These are phyloP conservation scores for Cylindrotheca closterium DNA, from an alignment of 108 stramenopile genomes.

Conservation along the genomic window DNA sequence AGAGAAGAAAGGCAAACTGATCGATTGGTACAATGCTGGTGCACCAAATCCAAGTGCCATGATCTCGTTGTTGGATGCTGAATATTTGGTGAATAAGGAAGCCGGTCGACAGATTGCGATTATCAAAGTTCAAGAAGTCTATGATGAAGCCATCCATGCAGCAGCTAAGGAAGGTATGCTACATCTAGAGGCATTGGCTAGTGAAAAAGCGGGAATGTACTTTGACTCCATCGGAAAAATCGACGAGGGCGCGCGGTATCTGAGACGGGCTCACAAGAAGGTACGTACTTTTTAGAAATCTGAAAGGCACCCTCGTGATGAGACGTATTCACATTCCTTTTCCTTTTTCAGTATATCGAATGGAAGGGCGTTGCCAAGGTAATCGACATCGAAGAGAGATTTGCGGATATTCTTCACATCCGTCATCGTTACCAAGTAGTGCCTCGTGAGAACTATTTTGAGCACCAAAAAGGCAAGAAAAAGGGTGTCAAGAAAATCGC, in stretches of 20 bases:
- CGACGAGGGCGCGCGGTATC: constrained; percentile 11
- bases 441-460: background rate
- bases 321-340: too few species aligned
- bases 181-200: constrained; percentile 30
- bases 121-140: constrained; percentile 22
- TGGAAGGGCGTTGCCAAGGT: constrained; percentile 19
- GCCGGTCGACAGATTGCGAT: constrained; percentile 7
- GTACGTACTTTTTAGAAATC: too few species aligned
- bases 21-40: constrained; percentile 31
- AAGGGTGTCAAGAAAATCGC: background rate
- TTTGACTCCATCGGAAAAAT: constrained; percentile 11
- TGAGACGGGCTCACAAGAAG: constrained; percentile 12
- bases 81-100: constrained; percentile 13
- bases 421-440: background rate
- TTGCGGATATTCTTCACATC: constrained; percentile 11
- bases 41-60: constrained; percentile 18
- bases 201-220: constrained; percentile 21
- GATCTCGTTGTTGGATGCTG: constrained; percentile 28
- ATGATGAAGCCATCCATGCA: constrained; percentile 22
- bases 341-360: constrained; percentile 5
- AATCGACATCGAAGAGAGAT: constrained; percentile 9
- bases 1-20: constrained; percentile 1
- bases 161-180: constrained; percentile 10
- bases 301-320: too few species aligned
- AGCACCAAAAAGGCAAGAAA: constrained; percentile 3